A percentile compares a stretch with the other conserved stretches of the same genome.
phyloP scores from a whole-genome alignment of 352 stramenopile genomes.

The Pythium folliculosum region DNA sequence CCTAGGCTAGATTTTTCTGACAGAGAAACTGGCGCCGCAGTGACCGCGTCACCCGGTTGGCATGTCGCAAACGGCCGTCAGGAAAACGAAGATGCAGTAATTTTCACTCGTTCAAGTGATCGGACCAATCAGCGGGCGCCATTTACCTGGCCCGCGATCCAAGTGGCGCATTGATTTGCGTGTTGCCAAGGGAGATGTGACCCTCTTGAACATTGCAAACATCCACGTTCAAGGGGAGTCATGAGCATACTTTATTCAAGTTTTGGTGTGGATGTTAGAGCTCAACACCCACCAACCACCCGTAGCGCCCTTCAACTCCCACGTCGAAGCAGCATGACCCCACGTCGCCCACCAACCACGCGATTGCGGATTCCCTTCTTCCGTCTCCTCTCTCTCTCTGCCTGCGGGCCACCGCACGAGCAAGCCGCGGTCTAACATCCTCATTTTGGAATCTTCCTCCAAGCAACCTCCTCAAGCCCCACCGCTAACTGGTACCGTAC shows the following conservation, averaged over 20 bases:
- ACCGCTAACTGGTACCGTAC: constrained; percentile 27
- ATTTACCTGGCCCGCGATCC: background rate
- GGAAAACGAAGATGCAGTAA: background rate
- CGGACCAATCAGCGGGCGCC: constrained; percentile 11
- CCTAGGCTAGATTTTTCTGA: no score
- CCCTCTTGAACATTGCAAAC: background rate
- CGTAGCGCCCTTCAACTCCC: constrained; percentile 8
- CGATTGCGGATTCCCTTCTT: constrained; percentile 1
- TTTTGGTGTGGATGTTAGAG: background rate
- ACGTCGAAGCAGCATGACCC: constrained; percentile 1
- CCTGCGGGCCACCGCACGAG: background rate
- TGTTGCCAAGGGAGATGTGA: constrained; percentile 10
- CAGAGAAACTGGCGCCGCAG: background rate
- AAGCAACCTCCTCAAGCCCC: constrained; percentile 9
- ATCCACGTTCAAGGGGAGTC: no score
- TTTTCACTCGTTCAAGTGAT: constrained; percentile 4
- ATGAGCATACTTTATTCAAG: no score
- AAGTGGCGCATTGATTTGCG: constrained; percentile 1
- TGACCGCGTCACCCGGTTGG: constrained; percentile 1
- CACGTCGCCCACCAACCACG: constrained; percentile 20
- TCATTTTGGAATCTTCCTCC: constrained; percentile 23
- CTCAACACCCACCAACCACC: constrained; percentile 17
- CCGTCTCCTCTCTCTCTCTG: background rate
- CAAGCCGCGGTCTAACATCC: background rate
- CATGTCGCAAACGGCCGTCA: background rate